Conservation (phyloP, 148 eudicot genomes). For the Cornus florida region DNA sequence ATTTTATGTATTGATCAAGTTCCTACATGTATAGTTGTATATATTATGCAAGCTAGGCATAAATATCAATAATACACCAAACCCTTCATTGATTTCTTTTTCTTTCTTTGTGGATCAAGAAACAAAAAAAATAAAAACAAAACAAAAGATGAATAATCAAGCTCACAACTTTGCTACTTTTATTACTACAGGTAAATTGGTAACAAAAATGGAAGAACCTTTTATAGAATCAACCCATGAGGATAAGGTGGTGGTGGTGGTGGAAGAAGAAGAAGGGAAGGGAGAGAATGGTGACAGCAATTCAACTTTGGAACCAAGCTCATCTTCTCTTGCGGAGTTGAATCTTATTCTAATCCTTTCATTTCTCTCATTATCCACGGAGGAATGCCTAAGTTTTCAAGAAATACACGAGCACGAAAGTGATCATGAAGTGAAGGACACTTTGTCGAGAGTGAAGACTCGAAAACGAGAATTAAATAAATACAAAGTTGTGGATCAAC, state of each 20-base stretch:
- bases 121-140: too few relatives aligned
- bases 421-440: slow-evolving; percentile 20
- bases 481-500: slow-evolving; percentile 7
- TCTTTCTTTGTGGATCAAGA: too few relatives aligned
- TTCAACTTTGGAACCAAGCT: slow-evolving; percentile 5
- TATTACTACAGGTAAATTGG: too few relatives aligned
- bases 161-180: too few relatives aligned
- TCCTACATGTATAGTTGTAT: too few relatives aligned
- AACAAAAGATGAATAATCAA: too few relatives aligned
- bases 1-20: too few relatives aligned
- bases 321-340: slow-evolving; percentile 28
- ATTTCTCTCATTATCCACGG: slow-evolving; percentile 30
- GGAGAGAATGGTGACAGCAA: slow-evolving; percentile 10
- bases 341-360: slow-evolving; percentile 40
- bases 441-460: slow-evolving; percentile 20
- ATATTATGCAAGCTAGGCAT: too few relatives aligned
- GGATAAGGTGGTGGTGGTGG: background rate
- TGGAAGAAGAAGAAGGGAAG: background rate
- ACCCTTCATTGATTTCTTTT: too few relatives aligned
- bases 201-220: slow-evolving; percentile 6
- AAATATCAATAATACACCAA: too few relatives aligned
- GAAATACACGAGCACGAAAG: slow-evolving; percentile 27
- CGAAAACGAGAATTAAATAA: slow-evolving; percentile 24
- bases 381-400: slow-evolving; percentile 29
- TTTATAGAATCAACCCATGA: background rate